Conservation (phyloP, 192 early-diverging fungal genomes). For the Umbelopsis ramanniana region DNA sequence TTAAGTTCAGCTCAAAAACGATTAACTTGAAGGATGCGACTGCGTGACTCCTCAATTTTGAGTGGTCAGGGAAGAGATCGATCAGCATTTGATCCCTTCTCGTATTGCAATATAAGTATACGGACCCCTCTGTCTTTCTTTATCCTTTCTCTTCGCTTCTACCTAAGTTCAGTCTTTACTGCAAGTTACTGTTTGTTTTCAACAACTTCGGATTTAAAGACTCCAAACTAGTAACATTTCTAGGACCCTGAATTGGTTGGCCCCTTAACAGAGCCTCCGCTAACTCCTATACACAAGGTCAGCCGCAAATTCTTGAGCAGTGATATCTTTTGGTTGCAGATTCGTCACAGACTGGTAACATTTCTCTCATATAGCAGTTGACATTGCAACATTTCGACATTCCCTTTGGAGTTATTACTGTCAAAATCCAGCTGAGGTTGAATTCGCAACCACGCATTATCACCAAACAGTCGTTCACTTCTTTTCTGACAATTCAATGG, state of each 20-base stretch:
- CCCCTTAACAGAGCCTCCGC: background rate
- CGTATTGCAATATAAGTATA: background rate
- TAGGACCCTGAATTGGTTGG: conserved; percentile 13
- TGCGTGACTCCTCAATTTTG: conserved; percentile 3
- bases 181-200: background rate
- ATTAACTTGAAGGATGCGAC: background rate
- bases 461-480: no score
- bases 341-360: background rate
- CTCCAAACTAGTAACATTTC: background rate
- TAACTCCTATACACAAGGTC: conserved; percentile 3
- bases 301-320: background rate
- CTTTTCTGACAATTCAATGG: background rate
- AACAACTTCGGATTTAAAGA: background rate
- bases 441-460: background rate
- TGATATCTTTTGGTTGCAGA: background rate
- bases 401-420: background rate
- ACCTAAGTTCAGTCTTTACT: background rate
- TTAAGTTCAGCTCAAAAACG: no score
- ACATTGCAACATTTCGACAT: conserved; percentile 4
- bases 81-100: background rate
- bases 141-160: background rate
- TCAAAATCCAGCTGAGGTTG: background rate
- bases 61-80: background rate
- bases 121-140: background rate
- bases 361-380: background rate